Evolutionary conservation across 768 basidiomycete genomes (phyloP), one percentile per base, ranked within the genome.

Genomic region (Lyophyllum decastes): DNA sequence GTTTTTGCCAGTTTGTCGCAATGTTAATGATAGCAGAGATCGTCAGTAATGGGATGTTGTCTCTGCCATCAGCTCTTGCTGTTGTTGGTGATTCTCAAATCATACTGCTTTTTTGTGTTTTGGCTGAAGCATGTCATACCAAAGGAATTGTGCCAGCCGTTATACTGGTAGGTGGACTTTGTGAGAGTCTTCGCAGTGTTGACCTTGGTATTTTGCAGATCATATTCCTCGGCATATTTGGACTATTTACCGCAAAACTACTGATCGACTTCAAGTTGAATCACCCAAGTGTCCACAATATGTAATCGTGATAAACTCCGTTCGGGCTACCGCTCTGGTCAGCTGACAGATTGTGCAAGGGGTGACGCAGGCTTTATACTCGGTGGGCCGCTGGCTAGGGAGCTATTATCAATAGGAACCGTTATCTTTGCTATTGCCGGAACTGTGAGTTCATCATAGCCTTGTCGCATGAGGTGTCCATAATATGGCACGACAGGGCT

Each of bases 1-100:
- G 21, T 30, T 55, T 4, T 33, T 45, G 17, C 21, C 33, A 82
- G 80, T 79, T 82, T 57, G 78, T 82, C 8, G 68, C 72, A 24
- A 60, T 82, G 50, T 67, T 84, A 19, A 84, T 84, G 82, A 82
- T 82, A 52, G 81, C 82, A 43, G 82, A 83, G 64, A 82, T 83
- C 24, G 81, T 84, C 33, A 80, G 78, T 66, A 83, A 82, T 66
- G 82, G 82, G 11, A 80, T 83, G 77, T 64, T 83, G 16, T 82
- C 82, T 16, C 70, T 84, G 6, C 82, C 82, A 0, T 79, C 76
- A 46, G 73, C 81, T 12, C 73, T 83, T 56, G 82, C 82, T 7
- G 77, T 76, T 2, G 80, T 83, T 51, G 82, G 81, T 81, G 61
- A 43, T 19, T n/a, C 34, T 49, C 41, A 11, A 56, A 54, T 19